Evolutionary conservation across 768 basidiomycete species (phyloP), one percentile per base, ranked within the genome.

Genomic region (Hebeloma cylindrosporum): DNA sequence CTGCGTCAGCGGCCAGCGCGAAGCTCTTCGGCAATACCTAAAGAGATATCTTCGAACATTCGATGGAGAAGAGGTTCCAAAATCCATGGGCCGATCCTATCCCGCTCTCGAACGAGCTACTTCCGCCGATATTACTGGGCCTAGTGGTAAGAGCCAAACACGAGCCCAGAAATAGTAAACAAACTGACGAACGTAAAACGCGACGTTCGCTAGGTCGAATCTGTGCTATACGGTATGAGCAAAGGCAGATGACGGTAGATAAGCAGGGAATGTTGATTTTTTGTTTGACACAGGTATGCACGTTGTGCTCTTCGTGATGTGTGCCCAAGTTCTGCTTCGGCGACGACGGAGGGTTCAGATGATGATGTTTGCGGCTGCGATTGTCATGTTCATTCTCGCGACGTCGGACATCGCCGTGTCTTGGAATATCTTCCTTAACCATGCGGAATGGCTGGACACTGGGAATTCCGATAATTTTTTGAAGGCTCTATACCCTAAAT

Each of bases 301-400:
- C 37, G 42, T 55, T 28, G 50, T 66, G 18, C 50, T 68, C 6
- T 68, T 66, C 53, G 46, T 43, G 34, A 48, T 62, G 11, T 65
- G 62, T 27, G 40, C 40, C 7, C 51, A 36, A 26, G 42, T 63
- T 22, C 50, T 60, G 22, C 28, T 47, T 9, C 33, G 34, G 18
- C 47, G 45, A 28, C 27, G 39, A 40, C 42, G 50, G 14, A 31
- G 31, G 27, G 27, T 51, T n/a, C 52, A 51, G 29, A 36, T 48
- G 22, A 17, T 42, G 20, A 56, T 60, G 41, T 40, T 58, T 13
- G 45, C 23, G 18, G 51, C 55, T 7, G 50, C 52, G 8, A 17
- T 46, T 11, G 36, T 53, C 8, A 58, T 57, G 57, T 58, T 58
- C 40, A 18, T 53, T 0, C 43, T 58, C 7, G 47, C 59, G 0